Evolutionary conservation across 108 stramenopile species (phyloP), one percentile per base, ranked within the genome.

Genomic region (Cyclotella sp.): DNA sequence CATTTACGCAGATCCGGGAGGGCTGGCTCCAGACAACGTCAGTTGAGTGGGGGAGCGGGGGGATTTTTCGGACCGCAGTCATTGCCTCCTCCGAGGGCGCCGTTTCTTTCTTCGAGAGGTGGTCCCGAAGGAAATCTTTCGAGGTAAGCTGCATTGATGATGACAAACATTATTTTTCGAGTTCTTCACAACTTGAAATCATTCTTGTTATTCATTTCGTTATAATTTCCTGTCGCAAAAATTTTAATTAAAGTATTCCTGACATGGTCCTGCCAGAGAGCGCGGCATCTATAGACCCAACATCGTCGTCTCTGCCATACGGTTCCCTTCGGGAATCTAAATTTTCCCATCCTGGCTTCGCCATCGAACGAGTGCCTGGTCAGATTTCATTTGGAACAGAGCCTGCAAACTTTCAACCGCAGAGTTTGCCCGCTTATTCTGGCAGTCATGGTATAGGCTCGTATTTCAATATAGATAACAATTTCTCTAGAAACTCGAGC

Each of bases 71-170:
- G 80, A 19, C 68, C 80, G 9, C 46, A 59, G 53, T 81, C 80
- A 13, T 44, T 81, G 61, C 80, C 80, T 51, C 80, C 80, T 1
- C 80, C 80, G 21, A 74, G 62, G 63, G 80, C 80, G 24, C 80
- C 80, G 26, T 67, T 70, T 67, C 55, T 81, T 12, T 75, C 80
- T 1, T 74, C 80, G 12, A 57, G 68, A 39, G 63, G 62, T 41
- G 67, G 73, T 21, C 34, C 66, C 0, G 72, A 73, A 11, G 72
- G 29, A 27, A 75, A 75, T 41, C 60, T 81, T 16, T 69, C 73
- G 22, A 68, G 58, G 76, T 77, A 18, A 29, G 66, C 43, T 58
- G 29, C 26, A 29, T 19, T 42, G 26, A 55, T 55, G 1, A 40
- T 42, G 22, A 42, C 0, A 29, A 26, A 19, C 42, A 30, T 41